Conservation (phyloP, 2,329 filamentous ascomycete species). For the Aspergillus sp. region DNA sequence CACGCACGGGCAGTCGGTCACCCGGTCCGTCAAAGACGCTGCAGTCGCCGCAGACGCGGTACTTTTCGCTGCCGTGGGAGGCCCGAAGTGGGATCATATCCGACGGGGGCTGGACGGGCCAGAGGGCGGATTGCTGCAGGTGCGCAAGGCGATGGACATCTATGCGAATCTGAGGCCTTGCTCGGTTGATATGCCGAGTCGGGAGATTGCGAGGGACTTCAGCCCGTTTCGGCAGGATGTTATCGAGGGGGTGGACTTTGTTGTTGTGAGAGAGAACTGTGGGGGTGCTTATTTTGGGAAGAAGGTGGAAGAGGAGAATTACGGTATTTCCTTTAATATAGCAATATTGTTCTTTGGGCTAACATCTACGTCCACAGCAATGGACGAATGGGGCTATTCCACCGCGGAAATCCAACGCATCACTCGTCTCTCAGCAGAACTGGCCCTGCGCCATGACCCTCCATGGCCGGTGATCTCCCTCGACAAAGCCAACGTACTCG, state of each 20-base stretch:
- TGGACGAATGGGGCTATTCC: constrained; percentile 84
- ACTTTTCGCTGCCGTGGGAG: constrained; percentile 84
- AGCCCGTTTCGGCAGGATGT: constrained; percentile 81
- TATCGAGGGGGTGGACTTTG: constrained; percentile 81
- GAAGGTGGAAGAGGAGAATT: constrained; percentile 38
- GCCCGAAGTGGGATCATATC: constrained; percentile 82
- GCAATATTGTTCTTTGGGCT: too few relatives aligned
- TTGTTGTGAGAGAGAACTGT: constrained; percentile 49
- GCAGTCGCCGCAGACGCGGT: constrained; percentile 81
- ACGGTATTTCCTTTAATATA: constrained; percentile 23
- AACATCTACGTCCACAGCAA: constrained; percentile 27
- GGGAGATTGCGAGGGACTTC: constrained; percentile 69
- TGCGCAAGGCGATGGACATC: constrained; percentile 83
- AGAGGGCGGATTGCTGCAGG: constrained; percentile 79
- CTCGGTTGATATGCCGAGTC: constrained; percentile 70
- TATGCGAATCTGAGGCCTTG: constrained; percentile 88
- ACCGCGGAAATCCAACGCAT: constrained; percentile 79
- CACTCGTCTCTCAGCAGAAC: constrained; percentile 71
- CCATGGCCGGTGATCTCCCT: constrained; percentile 76
- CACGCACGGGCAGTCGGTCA: constrained; percentile 70
- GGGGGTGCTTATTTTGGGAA: constrained; percentile 44
- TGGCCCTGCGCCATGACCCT: constrained; percentile 71
- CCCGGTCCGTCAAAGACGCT: constrained; percentile 72
- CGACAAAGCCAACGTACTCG: constrained; percentile 93
- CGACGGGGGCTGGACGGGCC: constrained; percentile 69